Percentiles rank a stretch among this genome's conserved stretches.
These are phyloP conservation scores for Herpetomonas samuelpessoai DNA, from an alignment of 208 protist species.

Conservation along the genomic window DNA sequence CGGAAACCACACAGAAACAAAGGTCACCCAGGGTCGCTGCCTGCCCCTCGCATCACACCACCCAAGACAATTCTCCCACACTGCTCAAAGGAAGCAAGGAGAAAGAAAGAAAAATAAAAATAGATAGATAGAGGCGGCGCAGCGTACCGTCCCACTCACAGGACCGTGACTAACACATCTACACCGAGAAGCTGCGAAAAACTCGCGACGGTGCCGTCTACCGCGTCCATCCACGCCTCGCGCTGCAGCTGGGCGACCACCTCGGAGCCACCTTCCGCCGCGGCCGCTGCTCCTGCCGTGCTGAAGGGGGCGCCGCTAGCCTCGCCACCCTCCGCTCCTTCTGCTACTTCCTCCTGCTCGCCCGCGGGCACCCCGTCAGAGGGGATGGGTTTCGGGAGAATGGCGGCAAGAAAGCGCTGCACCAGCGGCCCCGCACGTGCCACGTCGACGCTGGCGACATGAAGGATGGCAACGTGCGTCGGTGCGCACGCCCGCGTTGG, in stretches of 20 bases:
- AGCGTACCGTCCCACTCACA: no score
- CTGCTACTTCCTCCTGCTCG: constrained; percentile 12
- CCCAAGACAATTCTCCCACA: no score
- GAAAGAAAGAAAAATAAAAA: no score
- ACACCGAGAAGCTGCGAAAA: constrained; percentile 60
- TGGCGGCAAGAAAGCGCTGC: constrained; percentile 52
- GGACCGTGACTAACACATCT: constrained; percentile 49
- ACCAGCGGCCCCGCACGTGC: constrained; percentile 47
- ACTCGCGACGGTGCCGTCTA: constrained; percentile 42
- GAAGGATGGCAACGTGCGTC: constrained; percentile 34
- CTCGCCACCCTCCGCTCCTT: constrained; percentile 6
- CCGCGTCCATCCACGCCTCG: constrained; percentile 47
- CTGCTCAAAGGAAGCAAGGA: no score
- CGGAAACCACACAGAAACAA: no score
- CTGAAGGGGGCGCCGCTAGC: not conserved
- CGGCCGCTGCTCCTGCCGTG: constrained; percentile 13
- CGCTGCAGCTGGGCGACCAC: constrained; percentile 6
- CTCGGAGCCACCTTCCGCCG: constrained; percentile 11
- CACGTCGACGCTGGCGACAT: constrained; percentile 45
- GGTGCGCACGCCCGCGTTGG: not conserved
- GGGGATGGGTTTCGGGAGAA: no score
- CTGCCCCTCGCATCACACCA: no score
- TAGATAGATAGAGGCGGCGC: no score
- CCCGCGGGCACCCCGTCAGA: no score
- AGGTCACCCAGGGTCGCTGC: no score